Evolutionary conservation across 73 alveolate species (phyloP).

Genomic region (Uronychia binucleata): DNA sequence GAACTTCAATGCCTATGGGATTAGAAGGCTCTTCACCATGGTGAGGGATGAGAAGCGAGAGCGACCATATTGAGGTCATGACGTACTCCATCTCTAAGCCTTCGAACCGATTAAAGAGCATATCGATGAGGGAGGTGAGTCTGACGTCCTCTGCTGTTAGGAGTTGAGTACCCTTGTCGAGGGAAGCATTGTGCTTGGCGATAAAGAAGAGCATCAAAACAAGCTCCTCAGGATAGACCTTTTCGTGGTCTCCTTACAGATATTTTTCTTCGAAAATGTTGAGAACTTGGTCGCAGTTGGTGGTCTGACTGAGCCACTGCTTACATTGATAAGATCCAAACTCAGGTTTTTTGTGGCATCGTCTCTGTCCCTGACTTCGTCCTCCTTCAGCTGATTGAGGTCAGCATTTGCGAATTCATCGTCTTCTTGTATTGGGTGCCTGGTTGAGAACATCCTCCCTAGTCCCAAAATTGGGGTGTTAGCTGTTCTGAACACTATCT

Average conservation of each 20-base stretch:
- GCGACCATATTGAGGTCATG: slow-evolving; percentile 34
- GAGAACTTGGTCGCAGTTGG: slow-evolving; percentile 8
- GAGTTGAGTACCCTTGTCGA: not conserved
- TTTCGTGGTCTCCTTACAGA: not conserved
- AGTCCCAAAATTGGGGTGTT: not conserved
- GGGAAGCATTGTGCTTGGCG: slow-evolving; percentile 11
- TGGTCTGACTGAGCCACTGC: not conserved
- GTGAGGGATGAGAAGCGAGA: slow-evolving; percentile 14
- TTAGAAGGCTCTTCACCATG: not conserved
- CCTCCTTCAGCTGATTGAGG: not conserved
- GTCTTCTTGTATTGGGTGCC: not conserved
- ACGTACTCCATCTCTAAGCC: slow-evolving; percentile 26
- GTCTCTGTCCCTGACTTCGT: slow-evolving; percentile 4
- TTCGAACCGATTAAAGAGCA: slow-evolving; percentile 19
- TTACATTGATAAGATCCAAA: not conserved
- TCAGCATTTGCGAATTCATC: not conserved
- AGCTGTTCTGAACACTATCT: not conserved
- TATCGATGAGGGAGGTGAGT: slow-evolving; percentile 18
- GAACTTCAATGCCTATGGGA: slow-evolving; percentile 11
- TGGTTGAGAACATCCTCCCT: not conserved
- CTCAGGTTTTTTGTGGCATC: slow-evolving; percentile 26
- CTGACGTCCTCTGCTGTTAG: slow-evolving; percentile 10
- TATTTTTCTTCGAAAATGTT: slow-evolving; percentile 12
- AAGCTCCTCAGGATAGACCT: slow-evolving; percentile 28
- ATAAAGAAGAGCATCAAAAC: slow-evolving; percentile 16